Conservation (phyloP, 176 grass and related monocot species). For the Typha latifolia region DNA sequence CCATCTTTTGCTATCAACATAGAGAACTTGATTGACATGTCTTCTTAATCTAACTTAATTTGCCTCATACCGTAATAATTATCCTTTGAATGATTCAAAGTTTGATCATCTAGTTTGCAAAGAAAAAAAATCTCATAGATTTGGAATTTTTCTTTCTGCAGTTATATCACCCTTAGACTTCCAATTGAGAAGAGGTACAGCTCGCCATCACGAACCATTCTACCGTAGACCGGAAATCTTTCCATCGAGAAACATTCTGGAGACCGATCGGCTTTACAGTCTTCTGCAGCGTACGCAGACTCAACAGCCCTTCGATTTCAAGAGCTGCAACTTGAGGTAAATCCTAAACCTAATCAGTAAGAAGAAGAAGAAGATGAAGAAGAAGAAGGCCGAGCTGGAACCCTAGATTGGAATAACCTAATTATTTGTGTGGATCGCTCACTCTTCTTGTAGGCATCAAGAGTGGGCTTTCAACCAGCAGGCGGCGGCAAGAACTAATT, state of each 20-base stretch:
- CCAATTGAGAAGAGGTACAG: too few relatives aligned
- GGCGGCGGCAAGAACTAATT: conserved; percentile 9
- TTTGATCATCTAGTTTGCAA: too few relatives aligned
- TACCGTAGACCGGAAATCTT: conserved; percentile 1
- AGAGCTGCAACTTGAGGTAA: conserved; percentile 51
- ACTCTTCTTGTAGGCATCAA: conserved; percentile 30
- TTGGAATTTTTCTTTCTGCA: too few relatives aligned
- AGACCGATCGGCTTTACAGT: conserved; percentile 40
- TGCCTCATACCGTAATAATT: too few relatives aligned
- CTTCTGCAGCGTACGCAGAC: conserved; percentile 33
- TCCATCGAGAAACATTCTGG: conserved; percentile 24
- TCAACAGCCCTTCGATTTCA: conserved; percentile 43
- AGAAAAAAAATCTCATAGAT: too few relatives aligned
- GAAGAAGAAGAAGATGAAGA: not conserved
- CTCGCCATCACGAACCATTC: too few relatives aligned
- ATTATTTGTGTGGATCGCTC: not conserved
- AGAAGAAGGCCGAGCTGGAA: conserved; percentile 5
- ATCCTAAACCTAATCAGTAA: too few relatives aligned
- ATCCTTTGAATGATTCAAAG: too few relatives aligned
- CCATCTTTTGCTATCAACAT: too few relatives aligned
- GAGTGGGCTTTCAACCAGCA: conserved; percentile 58
- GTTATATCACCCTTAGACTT: too few relatives aligned
- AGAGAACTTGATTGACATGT: too few relatives aligned
- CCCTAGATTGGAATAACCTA: conserved; percentile 6
- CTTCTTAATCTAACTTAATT: too few relatives aligned